Conservation (phyloP, 2,329 filamentous ascomycete species). For the Cladophialophora psammophila region DNA sequence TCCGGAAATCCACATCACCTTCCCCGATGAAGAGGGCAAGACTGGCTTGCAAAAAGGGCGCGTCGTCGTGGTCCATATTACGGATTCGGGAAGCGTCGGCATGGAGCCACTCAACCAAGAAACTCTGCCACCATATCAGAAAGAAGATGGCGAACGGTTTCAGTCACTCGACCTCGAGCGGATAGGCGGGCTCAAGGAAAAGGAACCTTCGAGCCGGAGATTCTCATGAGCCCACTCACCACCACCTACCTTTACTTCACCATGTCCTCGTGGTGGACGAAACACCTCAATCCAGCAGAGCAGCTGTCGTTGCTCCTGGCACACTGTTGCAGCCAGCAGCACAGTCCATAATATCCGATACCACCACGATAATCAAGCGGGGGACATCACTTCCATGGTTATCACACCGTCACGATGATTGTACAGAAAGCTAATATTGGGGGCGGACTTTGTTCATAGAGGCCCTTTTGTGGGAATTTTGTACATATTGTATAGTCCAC, state of each 20-base stretch:
- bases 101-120: slow-evolving; percentile 83
- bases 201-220: slow-evolving; percentile 57
- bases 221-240: slow-evolving; percentile 28
- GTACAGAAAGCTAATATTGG: slow-evolving; percentile 23
- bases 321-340: slow-evolving; percentile 4
- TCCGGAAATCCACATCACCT: slow-evolving; percentile 97
- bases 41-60: slow-evolving; percentile 75
- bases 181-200: slow-evolving; percentile 94
- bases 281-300: neutral
- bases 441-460: slow-evolving; percentile 25
- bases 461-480: slow-evolving; percentile 14
- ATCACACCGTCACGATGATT: slow-evolving; percentile 19
- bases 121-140: slow-evolving; percentile 82
- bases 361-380: neutral
- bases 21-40: slow-evolving; percentile 89
- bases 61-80: slow-evolving; percentile 89
- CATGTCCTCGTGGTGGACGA: neutral
- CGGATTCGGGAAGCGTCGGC: slow-evolving; percentile 83
- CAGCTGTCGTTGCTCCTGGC: neutral
- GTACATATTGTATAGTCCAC: slow-evolving; percentile 37
- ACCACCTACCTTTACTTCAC: neutral
- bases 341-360: slow-evolving; percentile 13
- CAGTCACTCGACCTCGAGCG: slow-evolving; percentile 93
- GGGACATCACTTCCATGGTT: neutral
- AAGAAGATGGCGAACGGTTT: slow-evolving; percentile 79